Evolutionary conservation across 163 green algal genomes (phyloP).

Genomic region (Volvox carteri): DNA sequence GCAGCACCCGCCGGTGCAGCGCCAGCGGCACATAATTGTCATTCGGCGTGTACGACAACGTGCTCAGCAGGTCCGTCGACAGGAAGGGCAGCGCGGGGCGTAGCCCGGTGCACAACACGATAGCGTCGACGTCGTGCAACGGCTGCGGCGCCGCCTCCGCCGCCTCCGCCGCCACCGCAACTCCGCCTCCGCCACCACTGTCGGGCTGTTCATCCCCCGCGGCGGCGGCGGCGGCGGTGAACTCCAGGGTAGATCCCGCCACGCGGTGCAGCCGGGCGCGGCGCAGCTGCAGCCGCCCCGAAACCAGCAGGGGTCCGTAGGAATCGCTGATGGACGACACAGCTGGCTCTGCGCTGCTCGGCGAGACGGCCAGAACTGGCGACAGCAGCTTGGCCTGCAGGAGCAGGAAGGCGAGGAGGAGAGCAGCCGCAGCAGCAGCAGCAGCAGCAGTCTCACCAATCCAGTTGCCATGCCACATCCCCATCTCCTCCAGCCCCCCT

Average conservation of each 20-base stretch:
- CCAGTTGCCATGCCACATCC: no score
- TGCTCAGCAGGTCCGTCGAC: not conserved
- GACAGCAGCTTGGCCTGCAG: not conserved
- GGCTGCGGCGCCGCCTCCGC: not conserved
- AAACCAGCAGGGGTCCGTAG: not conserved
- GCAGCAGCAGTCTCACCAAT: no score
- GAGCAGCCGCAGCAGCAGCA: not conserved
- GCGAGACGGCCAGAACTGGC: not conserved
- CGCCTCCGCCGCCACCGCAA: not conserved
- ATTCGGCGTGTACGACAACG: constrained; percentile 28
- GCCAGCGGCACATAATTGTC: constrained; percentile 44
- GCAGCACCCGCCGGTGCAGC: constrained; percentile 13
- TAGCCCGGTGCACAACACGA: constrained; percentile 39
- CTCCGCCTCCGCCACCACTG: not conserved
- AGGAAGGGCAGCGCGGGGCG: constrained; percentile 5
- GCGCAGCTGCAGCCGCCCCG: not conserved
- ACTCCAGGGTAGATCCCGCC: constrained; percentile 8
- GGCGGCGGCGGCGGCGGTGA: not conserved
- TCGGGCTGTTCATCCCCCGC: not conserved
- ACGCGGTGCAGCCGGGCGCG: not conserved
- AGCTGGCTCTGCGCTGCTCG: not conserved
- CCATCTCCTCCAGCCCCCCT: no score
- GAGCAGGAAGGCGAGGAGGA: not conserved
- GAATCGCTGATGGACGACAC: not conserved
- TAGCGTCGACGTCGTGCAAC: constrained; percentile 27